Conservation (phyloP, 1,139 yeast species). For the Debaryomyces singareniensis region DNA sequence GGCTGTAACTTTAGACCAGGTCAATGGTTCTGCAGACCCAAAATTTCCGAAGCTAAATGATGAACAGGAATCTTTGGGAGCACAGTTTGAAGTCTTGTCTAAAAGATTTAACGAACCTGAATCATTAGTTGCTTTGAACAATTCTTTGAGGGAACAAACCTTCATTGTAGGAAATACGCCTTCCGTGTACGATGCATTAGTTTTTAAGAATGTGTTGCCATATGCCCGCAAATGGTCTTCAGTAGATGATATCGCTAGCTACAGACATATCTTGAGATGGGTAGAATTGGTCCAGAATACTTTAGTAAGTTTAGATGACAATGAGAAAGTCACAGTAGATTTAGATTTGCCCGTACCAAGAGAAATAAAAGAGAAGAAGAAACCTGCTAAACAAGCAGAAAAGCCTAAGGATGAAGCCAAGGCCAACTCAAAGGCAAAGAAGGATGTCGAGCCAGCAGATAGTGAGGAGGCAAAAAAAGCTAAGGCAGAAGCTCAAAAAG, state of each 20-base stretch:
- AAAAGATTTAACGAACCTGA: slow-evolving; percentile 51
- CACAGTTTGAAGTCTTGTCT: slow-evolving; percentile 77
- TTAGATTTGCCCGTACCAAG: slow-evolving; percentile 57
- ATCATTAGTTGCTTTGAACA: slow-evolving; percentile 56
- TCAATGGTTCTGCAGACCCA: slow-evolving; percentile 19
- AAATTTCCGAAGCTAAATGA: slow-evolving; percentile 31
- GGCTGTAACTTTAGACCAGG: slow-evolving; percentile 31
- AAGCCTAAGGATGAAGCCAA: slow-evolving; percentile 26
- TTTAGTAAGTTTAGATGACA: slow-evolving; percentile 47
- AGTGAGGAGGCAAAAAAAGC: slow-evolving; percentile 60
- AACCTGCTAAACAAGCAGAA: slow-evolving; percentile 23
- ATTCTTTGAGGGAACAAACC: slow-evolving; percentile 60
- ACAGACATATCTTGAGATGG: slow-evolving; percentile 91
- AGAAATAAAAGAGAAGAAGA: slow-evolving; percentile 45
- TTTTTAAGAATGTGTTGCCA: slow-evolving; percentile 62
- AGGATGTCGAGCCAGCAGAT: slow-evolving; percentile 10
- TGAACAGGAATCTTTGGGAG: slow-evolving; percentile 63
- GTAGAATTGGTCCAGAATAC: slow-evolving; percentile 75
- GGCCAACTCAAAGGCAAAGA: slow-evolving; percentile 24
- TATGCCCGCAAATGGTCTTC: slow-evolving; percentile 50
- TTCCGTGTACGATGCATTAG: slow-evolving; percentile 59
- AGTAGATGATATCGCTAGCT: slow-evolving; percentile 45
- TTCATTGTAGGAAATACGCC: slow-evolving; percentile 64
- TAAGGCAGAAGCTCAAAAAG: slow-evolving; percentile 56
- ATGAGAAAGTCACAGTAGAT: slow-evolving; percentile 49